Percentiles rank a stretch among this genome's conserved stretches.
phyloP scores from a whole-genome alignment of 345 rosid species.

The Boechera divaricarpa region DNA sequence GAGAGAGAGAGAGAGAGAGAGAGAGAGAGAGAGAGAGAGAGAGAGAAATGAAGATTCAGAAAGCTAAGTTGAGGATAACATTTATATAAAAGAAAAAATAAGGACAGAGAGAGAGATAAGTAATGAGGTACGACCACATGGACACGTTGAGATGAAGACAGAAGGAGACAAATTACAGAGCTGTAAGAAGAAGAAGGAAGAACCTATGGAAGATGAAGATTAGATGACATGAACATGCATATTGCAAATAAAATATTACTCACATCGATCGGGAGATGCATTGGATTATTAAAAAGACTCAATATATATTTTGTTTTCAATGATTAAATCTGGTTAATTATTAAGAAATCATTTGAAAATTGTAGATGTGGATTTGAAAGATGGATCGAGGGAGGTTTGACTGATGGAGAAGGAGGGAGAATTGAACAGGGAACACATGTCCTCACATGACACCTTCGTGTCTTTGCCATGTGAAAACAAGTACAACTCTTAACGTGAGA shows the following conservation, averaged over 20 bases:
- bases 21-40: background rate
- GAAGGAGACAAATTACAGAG: slow-evolving; percentile 45
- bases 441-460: slow-evolving; percentile 41
- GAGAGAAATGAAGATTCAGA: slow-evolving; percentile 31
- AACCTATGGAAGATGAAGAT: slow-evolving; percentile 29
- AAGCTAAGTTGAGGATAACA: slow-evolving; percentile 28
- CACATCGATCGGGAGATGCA: slow-evolving; percentile 27
- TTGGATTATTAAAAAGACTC: background rate
- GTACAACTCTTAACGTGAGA: slow-evolving; percentile 40
- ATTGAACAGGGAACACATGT: slow-evolving; percentile 40
- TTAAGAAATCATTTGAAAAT: background rate
- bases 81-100: background rate
- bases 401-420: slow-evolving; percentile 12
- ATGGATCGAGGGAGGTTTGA: slow-evolving; percentile 28
- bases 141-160: slow-evolving; percentile 47
- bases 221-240: slow-evolving; percentile 40
- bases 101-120: background rate
- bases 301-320: slow-evolving; percentile 4
- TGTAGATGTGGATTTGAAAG: slow-evolving; percentile 32
- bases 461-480: slow-evolving; percentile 42
- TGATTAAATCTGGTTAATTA: slow-evolving; percentile 14
- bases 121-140: slow-evolving; percentile 42
- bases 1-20: background rate
- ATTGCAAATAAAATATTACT: background rate
- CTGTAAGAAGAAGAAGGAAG: slow-evolving; percentile 41